These are phyloP conservation scores for Xylaria sp. DNA, from an alignment of 2,329 filamentous ascomycete species.

Conservation along the genomic window DNA sequence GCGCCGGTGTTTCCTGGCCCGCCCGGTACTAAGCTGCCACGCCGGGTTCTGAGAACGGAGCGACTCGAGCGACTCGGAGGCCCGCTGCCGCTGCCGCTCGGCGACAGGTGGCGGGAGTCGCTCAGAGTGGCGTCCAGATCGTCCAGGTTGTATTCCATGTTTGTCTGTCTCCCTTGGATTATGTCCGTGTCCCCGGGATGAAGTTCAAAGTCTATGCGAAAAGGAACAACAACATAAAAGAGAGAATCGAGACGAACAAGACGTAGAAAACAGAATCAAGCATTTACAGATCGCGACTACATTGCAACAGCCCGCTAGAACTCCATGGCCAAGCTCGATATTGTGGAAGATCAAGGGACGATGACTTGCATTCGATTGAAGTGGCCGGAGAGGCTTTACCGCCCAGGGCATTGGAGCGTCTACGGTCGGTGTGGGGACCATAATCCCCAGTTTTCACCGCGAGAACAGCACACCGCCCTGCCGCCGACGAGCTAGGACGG, in stretches of 20 bases:
- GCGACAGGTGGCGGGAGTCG: conserved; percentile 28
- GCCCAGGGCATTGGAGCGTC: neutral
- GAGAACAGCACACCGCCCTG: neutral
- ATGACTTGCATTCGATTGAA: neutral
- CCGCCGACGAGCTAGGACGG: neutral
- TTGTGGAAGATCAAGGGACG: neutral
- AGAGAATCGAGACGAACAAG: neutral
- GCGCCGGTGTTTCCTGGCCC: conserved; percentile 10
- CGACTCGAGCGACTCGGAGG: conserved; percentile 24
- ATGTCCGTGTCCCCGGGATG: conserved; percentile 3
- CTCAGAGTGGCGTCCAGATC: conserved; percentile 35
- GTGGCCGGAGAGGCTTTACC: neutral
- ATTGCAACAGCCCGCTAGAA: neutral
- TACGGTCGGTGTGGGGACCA: neutral
- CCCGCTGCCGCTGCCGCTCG: conserved; percentile 18
- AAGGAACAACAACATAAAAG: too few species aligned
- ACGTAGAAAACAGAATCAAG: neutral
- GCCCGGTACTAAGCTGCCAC: conserved; percentile 32
- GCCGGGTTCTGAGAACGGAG: conserved; percentile 31
- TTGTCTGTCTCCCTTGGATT: conserved; percentile 14
- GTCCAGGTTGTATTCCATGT: conserved; percentile 35
- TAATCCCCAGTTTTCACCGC: neutral
- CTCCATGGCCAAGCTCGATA: too few species aligned
- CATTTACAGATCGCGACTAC: neutral
- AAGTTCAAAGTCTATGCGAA: neutral